Percentiles rank a stretch among this genome's conserved stretches.
phyloP scores from a whole-genome alignment of 1,284 basidiomycete species.

The Malassezia arunalokei region DNA sequence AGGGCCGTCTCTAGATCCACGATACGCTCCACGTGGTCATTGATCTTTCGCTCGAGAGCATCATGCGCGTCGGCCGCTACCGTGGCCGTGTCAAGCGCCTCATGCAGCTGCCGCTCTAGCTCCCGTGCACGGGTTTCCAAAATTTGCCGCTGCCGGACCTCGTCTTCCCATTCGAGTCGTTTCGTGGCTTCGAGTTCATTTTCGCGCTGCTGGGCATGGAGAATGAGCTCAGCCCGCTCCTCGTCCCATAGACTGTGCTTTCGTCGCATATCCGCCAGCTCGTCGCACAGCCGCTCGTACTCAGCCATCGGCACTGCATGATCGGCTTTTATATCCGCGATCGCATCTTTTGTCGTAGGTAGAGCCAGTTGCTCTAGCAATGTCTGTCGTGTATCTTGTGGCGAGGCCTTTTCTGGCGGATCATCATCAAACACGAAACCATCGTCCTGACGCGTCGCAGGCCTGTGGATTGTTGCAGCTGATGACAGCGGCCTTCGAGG shows the following conservation, averaged over 20 bases:
- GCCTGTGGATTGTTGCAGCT: conserved; percentile 1
- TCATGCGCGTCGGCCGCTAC: conserved; percentile 50
- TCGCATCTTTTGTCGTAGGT: conserved; percentile 4
- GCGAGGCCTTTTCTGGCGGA: no score
- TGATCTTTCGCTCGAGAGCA: conserved; percentile 49
- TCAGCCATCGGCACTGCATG: conserved; percentile 37
- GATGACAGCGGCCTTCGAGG: conserved; percentile 9
- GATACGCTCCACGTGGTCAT: conserved; percentile 47
- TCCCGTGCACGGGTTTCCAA: conserved; percentile 25
- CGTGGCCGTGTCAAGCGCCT: conserved; percentile 35
- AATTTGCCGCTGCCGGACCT: conserved; percentile 29
- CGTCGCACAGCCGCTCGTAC: conserved; percentile 41
- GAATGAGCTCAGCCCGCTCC: conserved; percentile 50
- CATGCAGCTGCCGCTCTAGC: conserved; percentile 18
- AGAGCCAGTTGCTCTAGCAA: conserved; percentile 28
- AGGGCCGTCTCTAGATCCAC: conserved; percentile 11
- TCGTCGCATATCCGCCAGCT: conserved; percentile 16
- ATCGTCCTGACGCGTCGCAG: background rate
- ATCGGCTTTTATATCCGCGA: background rate
- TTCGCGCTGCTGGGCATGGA: conserved; percentile 53
- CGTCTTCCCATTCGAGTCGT: conserved; percentile 28
- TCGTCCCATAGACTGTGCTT: background rate
- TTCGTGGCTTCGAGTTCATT: conserved; percentile 47
- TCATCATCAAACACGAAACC: conserved; percentile 1
- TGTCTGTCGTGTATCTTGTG: background rate